A percentile compares a stretch with the other conserved stretches of the same genome.
These are phyloP conservation scores for Lyophyllum semitale DNA, from an alignment of 768 basidiomycete genomes.

Conservation along the genomic window DNA sequence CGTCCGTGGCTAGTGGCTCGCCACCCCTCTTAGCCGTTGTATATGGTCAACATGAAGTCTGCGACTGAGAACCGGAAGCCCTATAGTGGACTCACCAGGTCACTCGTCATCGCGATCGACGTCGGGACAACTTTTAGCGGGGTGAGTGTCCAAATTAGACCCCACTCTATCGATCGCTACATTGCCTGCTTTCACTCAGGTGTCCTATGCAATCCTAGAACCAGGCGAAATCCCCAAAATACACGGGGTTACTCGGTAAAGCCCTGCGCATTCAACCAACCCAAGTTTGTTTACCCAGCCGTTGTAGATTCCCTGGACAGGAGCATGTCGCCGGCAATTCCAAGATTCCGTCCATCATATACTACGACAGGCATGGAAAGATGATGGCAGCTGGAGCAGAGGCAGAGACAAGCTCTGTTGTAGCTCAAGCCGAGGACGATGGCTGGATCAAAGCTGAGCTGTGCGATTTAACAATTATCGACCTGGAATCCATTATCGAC, in stretches of 20 bases:
- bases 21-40: constrained; percentile 4
- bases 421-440: constrained; percentile 74
- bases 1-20: constrained; percentile 6
- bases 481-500: constrained; percentile 2
- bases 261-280: not conserved
- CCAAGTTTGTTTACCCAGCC: constrained; percentile 7
- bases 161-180: constrained; percentile 1
- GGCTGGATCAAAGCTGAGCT: constrained; percentile 76
- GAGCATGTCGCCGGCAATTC: constrained; percentile 86
- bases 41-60: constrained; percentile 20
- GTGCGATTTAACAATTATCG: constrained; percentile 41
- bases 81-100: constrained; percentile 61
- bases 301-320: constrained; percentile 73
- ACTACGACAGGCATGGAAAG: constrained; percentile 65
- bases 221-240: constrained; percentile 83
- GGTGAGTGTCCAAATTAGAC: constrained; percentile 30
- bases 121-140: constrained; percentile 85
- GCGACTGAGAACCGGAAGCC: constrained; percentile 68
- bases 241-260: constrained; percentile 75
- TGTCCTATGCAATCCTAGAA: constrained; percentile 81
- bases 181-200: constrained; percentile 29
- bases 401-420: constrained; percentile 60
- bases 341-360: constrained; percentile 80
- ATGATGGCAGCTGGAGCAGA: constrained; percentile 79
- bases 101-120: constrained; percentile 78